Base-by-base conservation (phyloP, 805 yeast genomes). In the Candida tallmaniae region DNA sequence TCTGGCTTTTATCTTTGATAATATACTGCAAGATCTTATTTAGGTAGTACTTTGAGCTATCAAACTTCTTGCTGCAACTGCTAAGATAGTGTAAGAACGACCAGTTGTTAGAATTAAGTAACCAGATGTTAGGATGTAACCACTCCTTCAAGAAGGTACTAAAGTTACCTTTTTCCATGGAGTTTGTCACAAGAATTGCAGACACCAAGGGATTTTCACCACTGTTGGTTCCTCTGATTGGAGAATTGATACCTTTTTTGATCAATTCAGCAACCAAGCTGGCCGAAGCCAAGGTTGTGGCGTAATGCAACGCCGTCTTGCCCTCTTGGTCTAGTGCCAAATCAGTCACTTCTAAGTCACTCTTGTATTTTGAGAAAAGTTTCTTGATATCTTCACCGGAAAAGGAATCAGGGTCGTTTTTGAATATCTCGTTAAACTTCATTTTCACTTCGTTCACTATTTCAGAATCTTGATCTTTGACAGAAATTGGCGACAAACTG, bases 51-150 rank as follows among this genome's bases (percentile, higher is more conserved):
- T 53, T 56, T 20, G 55, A 46, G 40, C 64, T 52, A n/a, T 58
- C 62, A 15, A 44, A 34, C 41, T 62, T 64, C 32, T 53, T 59
- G 12, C 42, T 22, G n/a, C 32, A 23, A 22, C 31, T 35, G 3
- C 88, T 81, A 45, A 93, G 82, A 53, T 87, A 95, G 58, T 93
- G 99, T 32, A 93, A 60, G 10, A 93, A 76, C 0, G 96, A 78
- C 48, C 95, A 74, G 27, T 81, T 80, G 48, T 79, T 76, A 34
- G 74, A 71, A 54, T 90, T 65, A 32, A 54, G 51, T 32, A 66
- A 51, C 60, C 60, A 58, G 31, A 66, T 42, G 33, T 51, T 47
- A 0, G 96, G 96, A 54, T 83, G 84, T 18, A 90, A 60, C 50
- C 78, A 67, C 23, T 54, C 44, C 46, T 79, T 82, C 34, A 93